Percentiles rank a stretch among this genome's conserved stretches.
Evolutionary conservation across 2,329 filamentous ascomycete genomes (phyloP).

Genomic region (Alternaria longipes): DNA sequence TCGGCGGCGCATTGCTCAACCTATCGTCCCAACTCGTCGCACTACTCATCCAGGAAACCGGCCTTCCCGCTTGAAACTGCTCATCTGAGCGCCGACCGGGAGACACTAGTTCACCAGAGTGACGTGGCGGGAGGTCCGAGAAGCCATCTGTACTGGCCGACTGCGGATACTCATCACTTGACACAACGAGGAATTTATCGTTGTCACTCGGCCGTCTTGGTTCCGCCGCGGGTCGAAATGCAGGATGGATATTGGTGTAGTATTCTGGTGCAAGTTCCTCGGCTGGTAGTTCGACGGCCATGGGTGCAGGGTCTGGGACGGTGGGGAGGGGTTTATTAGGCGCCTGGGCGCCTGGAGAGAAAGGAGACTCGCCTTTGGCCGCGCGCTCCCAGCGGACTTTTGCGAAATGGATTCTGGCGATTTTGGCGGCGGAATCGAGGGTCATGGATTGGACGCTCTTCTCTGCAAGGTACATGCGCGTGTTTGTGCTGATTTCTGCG

Average conservation of each 20-base stretch:
- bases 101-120: constrained; percentile 73
- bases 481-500: constrained; percentile 94
- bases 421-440: constrained; percentile 76
- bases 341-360: constrained; percentile 28
- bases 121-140: constrained; percentile 38
- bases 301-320: constrained; percentile 54
- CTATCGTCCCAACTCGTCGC: constrained; percentile 40
- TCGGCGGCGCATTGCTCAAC: constrained; percentile 43
- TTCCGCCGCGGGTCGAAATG: constrained; percentile 48
- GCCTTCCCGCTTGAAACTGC: constrained; percentile 35
- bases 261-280: constrained; percentile 58
- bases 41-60: constrained; percentile 37
- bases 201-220: constrained; percentile 33
- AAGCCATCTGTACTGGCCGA: constrained; percentile 50
- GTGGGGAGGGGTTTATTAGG: constrained; percentile 48
- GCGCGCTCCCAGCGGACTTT: constrained; percentile 71
- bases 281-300: constrained; percentile 68
- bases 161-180: constrained; percentile 66
- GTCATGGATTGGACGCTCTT: constrained; percentile 80
- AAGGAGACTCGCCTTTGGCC: constrained; percentile 45
- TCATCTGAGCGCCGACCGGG: constrained; percentile 45
- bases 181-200: constrained; percentile 65
- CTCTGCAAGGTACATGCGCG: constrained; percentile 80
- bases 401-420: constrained; percentile 83
- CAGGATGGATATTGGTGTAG: constrained; percentile 35